Evolutionary conservation across 331 rosid species (phyloP), one percentile per base, ranked within the genome.

Genomic region (Quercus tomentella): DNA sequence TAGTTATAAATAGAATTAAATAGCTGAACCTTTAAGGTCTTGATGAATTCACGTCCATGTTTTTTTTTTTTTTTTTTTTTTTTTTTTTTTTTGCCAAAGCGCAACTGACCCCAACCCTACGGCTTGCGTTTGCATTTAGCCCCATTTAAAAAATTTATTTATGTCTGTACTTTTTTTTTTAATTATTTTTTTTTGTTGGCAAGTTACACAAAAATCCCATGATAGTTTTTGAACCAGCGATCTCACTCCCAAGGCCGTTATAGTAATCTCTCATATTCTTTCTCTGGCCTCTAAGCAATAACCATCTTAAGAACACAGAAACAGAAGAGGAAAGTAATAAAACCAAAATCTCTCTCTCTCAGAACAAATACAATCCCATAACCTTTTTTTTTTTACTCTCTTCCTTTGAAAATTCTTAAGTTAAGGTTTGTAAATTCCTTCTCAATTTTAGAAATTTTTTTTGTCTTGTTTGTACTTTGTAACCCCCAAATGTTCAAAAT

Each of bases 311-410:
- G 21, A 37, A n/a, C 49, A 61, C 81, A 45, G 76, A 45, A 9
- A 4, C 1, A 3, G 28, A 26, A 10, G 73, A 74, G 79, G 77
- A 33, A 3, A 15, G 51, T 78, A 61, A 25, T 81, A 60, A 33
- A 72, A 54, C 56, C 61, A 70, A 66, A 57, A 68, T 2, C 14
- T 57, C 4, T 26, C 21, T 74, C 28, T 54, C 6, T 28, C 73
- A 56, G 56, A 41, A 41, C 14, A 41, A 41, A 41, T 41, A 41
- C 80, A 33, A 83, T 81, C 77, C 81, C 60, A 14, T 63, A 23
- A 2, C 91, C 80, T 85, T 79, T 49, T 14, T 0, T 31, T 28
- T 88, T 87, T 84, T 90, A 86, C 88, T 71, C 63, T 80, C 85
- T 82, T 25, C 79, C 82, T 76, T 81, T 35, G n/a, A 31, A 63